A percentile compares a stretch with the other conserved stretches of the same genome.
phyloP scores from a whole-genome alignment of 176 grass and related monocot species.

The Calamus simplicifolius region DNA sequence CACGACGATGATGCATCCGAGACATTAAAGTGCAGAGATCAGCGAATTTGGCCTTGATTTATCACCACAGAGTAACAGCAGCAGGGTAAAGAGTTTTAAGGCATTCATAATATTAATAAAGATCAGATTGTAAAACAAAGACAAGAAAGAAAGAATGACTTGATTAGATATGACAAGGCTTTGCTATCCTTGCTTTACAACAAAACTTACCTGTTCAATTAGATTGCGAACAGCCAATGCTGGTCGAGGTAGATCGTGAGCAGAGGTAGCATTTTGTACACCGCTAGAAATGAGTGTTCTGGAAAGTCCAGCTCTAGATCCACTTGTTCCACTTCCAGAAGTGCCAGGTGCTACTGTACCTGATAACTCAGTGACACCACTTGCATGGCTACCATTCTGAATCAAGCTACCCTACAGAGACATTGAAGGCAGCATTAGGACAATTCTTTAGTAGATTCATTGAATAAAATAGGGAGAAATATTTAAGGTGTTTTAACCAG shows the following conservation, averaged over 20 bases:
- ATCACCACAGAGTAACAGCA: too few relatives aligned
- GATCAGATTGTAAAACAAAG: background rate
- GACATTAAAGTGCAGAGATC: slow-evolving; percentile 94
- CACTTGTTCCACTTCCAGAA: slow-evolving; percentile 31
- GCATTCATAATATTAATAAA: too few relatives aligned
- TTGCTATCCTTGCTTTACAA: too few relatives aligned
- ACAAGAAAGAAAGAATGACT: background rate
- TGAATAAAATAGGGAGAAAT: too few relatives aligned
- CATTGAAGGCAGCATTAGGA: slow-evolving; percentile 1
- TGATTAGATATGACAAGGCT: too few relatives aligned
- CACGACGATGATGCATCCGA: slow-evolving; percentile 83
- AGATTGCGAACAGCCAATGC: slow-evolving; percentile 93
- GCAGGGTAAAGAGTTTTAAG: too few relatives aligned
- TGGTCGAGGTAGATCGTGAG: slow-evolving; percentile 75
- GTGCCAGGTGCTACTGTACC: slow-evolving; percentile 9
- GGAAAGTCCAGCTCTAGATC: slow-evolving; percentile 72
- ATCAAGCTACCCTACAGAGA: slow-evolving; percentile 28
- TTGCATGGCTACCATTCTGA: slow-evolving; percentile 3
- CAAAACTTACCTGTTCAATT: slow-evolving; percentile 69
- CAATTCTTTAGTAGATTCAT: background rate
- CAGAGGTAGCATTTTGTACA: slow-evolving; percentile 88
- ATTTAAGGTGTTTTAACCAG: background rate
- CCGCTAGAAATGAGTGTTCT: slow-evolving; percentile 97
- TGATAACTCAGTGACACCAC: slow-evolving; percentile 10
- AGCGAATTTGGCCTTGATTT: slow-evolving; percentile 66